phyloP scores from a whole-genome alignment of 106 monocot genomes.

The Dendrobium officinale region DNA sequence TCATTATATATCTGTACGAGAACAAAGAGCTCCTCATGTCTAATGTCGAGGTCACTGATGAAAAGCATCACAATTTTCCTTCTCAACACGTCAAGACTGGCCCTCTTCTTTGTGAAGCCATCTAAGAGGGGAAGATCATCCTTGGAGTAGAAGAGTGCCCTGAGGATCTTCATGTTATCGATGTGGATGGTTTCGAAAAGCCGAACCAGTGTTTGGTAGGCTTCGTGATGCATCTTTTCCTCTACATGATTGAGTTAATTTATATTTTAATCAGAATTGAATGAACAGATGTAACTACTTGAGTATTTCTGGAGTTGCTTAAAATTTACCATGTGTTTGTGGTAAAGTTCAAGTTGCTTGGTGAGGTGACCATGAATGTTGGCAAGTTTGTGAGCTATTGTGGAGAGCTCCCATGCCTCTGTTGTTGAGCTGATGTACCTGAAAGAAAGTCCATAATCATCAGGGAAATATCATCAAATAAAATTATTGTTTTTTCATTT shows the following conservation, averaged over 20 bases:
- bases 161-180: conserved; percentile 83
- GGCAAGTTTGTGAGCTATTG: conserved; percentile 61
- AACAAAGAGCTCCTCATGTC: conserved; percentile 63
- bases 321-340: conserved; percentile 35
- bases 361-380: conserved; percentile 64
- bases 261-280: not conserved
- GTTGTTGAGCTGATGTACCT: conserved; percentile 53
- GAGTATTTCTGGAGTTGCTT: not conserved
- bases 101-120: conserved; percentile 43
- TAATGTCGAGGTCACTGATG: conserved; percentile 60
- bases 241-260: conserved; percentile 25
- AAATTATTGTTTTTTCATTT: not conserved
- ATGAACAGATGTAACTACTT: not conserved
- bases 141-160: conserved; percentile 46
- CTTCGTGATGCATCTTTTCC: conserved; percentile 55
- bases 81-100: conserved; percentile 48
- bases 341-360: conserved; percentile 43
- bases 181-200: conserved; percentile 61
- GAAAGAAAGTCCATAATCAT: not conserved
- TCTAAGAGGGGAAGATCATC: conserved; percentile 64
- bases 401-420: conserved; percentile 86
- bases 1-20: conserved; percentile 68
- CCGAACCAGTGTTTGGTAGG: conserved; percentile 42
- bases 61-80: conserved; percentile 73
- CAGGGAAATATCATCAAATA: no score